Base-by-base conservation (phyloP, 73 alveolate genomes). In the Paramecium tetraurelia region DNA sequence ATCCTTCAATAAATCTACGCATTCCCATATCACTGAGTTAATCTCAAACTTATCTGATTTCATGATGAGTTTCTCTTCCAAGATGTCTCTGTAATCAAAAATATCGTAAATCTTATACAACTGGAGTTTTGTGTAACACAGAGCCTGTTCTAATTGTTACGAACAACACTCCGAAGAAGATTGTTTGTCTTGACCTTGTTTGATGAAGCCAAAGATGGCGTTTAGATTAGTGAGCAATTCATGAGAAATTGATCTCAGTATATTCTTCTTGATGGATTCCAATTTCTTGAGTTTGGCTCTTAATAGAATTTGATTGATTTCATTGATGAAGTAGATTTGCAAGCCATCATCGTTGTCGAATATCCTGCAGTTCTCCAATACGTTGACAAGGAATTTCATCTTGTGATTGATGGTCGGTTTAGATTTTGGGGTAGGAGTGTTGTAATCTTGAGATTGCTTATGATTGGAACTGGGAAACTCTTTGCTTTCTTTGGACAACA, bases 161-260 rank as follows among this genome's bases (percentile, higher is more conserved):
- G 59, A 41, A 75, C 87, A 75, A 22, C 9, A 35, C 14, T 38
- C 87, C 12, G 27, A 63, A 0, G 20, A 31, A 12, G 27, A 33
- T 75, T 29, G 24, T 75, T 24, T 75, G 27, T 75, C 87, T 41
- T 75, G 14, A 38, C 68, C n/a, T 38, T 75, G n/a, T 41, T 75
- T 75, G 3, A 75, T 35, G 18, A 29, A 75, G n/a, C 87, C 87
- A 10, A 12, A 75, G 4, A 41, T 41, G 10, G 87, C 87, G 21
- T 75, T 75, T 20, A 75, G 7, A 38, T 35, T 38, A 1, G 58
- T 75, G 4, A 75, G 38, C 21, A 75, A 75, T 36, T 75, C 87
- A 35, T 75, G 87, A 75, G 87, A 75, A 10, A 75, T 75, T 4
- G 87, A 75, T 41, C 87, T 33, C 12, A 75, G 46, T n/a, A 75